Percentiles rank a stretch among this genome's conserved stretches.
These are phyloP conservation scores for Forsythia viridissima DNA, from an alignment of 257 asterid genomes.

Conservation along the genomic window DNA sequence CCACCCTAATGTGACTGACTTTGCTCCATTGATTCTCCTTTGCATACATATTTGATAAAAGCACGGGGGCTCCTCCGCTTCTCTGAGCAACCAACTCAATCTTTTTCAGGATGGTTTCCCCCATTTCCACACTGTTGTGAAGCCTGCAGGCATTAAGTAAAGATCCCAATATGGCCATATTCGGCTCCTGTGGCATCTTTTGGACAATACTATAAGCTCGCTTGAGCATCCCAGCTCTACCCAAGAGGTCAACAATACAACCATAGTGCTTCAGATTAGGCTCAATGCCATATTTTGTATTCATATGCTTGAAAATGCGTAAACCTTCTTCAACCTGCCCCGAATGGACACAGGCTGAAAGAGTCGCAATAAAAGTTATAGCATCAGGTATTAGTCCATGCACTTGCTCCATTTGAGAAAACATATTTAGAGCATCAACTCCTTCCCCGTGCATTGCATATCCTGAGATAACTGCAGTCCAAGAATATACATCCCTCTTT, in stretches of 20 bases:
- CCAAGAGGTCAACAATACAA: slow-evolving; percentile 54
- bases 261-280: slow-evolving; percentile 56
- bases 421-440: slow-evolving; percentile 33
- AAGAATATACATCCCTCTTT: slow-evolving; percentile 44
- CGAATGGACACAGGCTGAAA: slow-evolving; percentile 53
- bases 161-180: slow-evolving; percentile 49
- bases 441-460: slow-evolving; percentile 46
- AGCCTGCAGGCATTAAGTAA: slow-evolving; percentile 48
- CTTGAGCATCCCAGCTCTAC: slow-evolving; percentile 50
- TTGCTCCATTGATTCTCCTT: slow-evolving; percentile 45
- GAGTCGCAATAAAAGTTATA: slow-evolving; percentile 40
- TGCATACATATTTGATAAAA: slow-evolving; percentile 50
- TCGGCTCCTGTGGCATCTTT: slow-evolving; percentile 48
- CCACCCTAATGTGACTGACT: slow-evolving; percentile 41
- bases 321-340: slow-evolving; percentile 55
- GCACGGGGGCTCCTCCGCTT: slow-evolving; percentile 47
- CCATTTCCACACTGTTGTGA: slow-evolving; percentile 42
- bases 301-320: slow-evolving; percentile 43
- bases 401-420: slow-evolving; percentile 38
- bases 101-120: slow-evolving; percentile 37
- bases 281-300: slow-evolving; percentile 29
- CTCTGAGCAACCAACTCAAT: slow-evolving; percentile 40
- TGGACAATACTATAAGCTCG: slow-evolving; percentile 42
- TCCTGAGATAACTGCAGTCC: slow-evolving; percentile 65
- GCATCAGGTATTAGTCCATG: slow-evolving; percentile 38